Evolutionary conservation across 1,284 basidiomycete genomes (phyloP).

Genomic region (Earliella scabrosa): DNA sequence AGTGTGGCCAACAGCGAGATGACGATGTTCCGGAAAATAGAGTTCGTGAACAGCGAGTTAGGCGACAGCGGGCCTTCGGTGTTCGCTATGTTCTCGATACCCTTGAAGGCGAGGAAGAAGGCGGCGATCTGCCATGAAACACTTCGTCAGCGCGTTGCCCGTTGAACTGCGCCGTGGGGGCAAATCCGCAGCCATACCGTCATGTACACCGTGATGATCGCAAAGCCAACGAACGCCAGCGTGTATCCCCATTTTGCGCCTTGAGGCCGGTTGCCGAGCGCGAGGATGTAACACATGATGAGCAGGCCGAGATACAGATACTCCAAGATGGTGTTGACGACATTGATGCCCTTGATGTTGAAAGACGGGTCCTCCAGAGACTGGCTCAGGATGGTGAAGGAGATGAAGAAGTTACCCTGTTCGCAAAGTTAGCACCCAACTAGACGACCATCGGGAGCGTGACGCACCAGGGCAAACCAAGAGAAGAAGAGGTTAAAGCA

Average conservation of each 20-base stretch:
- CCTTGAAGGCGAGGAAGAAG: slow-evolving; percentile 81
- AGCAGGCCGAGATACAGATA: slow-evolving; percentile 90
- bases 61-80: slow-evolving; percentile 52
- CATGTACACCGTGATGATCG: slow-evolving; percentile 92
- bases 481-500: slow-evolving; percentile 88
- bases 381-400: slow-evolving; percentile 78
- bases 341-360: slow-evolving; percentile 61
- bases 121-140: slow-evolving; percentile 62
- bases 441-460: not conserved
- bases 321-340: slow-evolving; percentile 79
- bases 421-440: not conserved
- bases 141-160: slow-evolving; percentile 13
- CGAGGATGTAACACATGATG: slow-evolving; percentile 89
- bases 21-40: slow-evolving; percentile 87
- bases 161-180: slow-evolving; percentile 9
- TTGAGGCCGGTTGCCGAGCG: slow-evolving; percentile 92
- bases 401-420: slow-evolving; percentile 89
- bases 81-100: slow-evolving; percentile 63
- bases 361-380: slow-evolving; percentile 71
- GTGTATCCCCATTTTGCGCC: slow-evolving; percentile 88
- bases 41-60: slow-evolving; percentile 68
- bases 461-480: slow-evolving; percentile 84
- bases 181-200: slow-evolving; percentile 54
- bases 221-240: slow-evolving; percentile 82
- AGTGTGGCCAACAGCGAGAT: slow-evolving; percentile 86